Evolutionary conservation across 192 early-diverging fungal species (phyloP), one percentile per base, ranked within the genome.

Genomic region (Thamnidium elegans): DNA sequence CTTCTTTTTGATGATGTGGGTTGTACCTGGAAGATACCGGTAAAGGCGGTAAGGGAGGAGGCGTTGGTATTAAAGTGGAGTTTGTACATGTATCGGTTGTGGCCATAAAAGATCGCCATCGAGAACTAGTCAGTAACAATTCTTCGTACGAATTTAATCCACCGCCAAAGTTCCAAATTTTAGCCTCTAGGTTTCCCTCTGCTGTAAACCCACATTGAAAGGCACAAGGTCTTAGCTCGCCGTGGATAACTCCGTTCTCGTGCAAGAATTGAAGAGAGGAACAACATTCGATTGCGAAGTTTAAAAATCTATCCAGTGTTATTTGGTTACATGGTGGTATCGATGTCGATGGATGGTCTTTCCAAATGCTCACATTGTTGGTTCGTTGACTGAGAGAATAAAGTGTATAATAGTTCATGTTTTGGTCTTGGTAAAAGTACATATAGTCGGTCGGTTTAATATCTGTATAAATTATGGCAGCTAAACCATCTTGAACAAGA

Each of bases 141-240:
- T 66, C 65, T 42, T 66, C 65, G 30, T 66, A 66, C 6, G 65
- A 66, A 21, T 47, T 66, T 0, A 56, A 23, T 0, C 65, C 65
- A 17, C 50, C 30, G 2, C 65, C 65, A 50, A 66, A 66, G n/a
- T 66, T 66, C 65, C 65, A 66, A 3, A 66, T 58, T 45, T 56
- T 66, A 6, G 46, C 43, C 10, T n/a, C 21, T 19, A 46, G 39
- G 15, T 58, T 45, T 13, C 36, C 26, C 3, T 62, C 48, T 30
- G 44, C 15, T 3, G 21, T n/a, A 21, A 13, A 45, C 2, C 31
- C 55, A n/a, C 30, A 47, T 19, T 58, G 65, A 30, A 66, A 66
- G 7, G 65, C 42, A 4, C 45, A 20, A 4, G 45, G 65, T 36
- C 65, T 23, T 20, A 66, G 15, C n/a, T 66, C 65, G 13, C 54